Base-by-base conservation (phyloP, 371 early-diverging fungal species). In the Actinomortierella ambigua region DNA sequence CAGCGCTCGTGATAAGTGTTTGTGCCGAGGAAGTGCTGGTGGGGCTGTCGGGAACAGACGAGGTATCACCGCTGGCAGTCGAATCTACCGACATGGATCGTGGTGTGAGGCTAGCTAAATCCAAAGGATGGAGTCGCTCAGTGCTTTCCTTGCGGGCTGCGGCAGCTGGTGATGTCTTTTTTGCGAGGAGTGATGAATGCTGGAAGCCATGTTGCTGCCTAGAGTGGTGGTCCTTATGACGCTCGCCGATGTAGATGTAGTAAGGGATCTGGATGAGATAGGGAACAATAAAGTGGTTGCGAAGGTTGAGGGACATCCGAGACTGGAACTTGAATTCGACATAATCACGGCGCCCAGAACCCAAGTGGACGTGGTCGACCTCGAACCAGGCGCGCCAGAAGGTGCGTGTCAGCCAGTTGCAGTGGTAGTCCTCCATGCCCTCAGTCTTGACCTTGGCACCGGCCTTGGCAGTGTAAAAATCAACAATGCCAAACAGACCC, bases 361-460 rank as follows among this genome's bases (percentile, higher is more conserved):
- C 82, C 3, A 94, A 78, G 60, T 91, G 82, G 50, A 94, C 88
- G 75, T 93, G 93, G 69, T 94, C 95, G 26, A 88, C 76, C 18
- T 87, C 86, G 63, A 90, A 91, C 90, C 91, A 90, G 42, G 82
- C 80, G 42, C 87, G 84, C 93, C 93, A 93, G 77, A 93, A 92
- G 79, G 86, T 86, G 53, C 93, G 85, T 9, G 87, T 86, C 66
- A 93, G 81, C 93, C 93, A 94, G 55, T 75, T 85, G 63, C 88
- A 88, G 40, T 84, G 85, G 50, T 87, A 82, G 23, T 79, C 79
- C 40, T 81, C 75, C 24, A 78, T 76, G 18, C 87, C 84, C 1
- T 82, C 77, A 62, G 24, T 13, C 13, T 50, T 54, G n/a, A 83
- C 75, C 8, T 82, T 81, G 59, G 28, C 27, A 22, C 58, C 59